phyloP scores from a whole-genome alignment of 2,329 filamentous ascomycete genomes.

The Karstenula rhodostoma region DNA sequence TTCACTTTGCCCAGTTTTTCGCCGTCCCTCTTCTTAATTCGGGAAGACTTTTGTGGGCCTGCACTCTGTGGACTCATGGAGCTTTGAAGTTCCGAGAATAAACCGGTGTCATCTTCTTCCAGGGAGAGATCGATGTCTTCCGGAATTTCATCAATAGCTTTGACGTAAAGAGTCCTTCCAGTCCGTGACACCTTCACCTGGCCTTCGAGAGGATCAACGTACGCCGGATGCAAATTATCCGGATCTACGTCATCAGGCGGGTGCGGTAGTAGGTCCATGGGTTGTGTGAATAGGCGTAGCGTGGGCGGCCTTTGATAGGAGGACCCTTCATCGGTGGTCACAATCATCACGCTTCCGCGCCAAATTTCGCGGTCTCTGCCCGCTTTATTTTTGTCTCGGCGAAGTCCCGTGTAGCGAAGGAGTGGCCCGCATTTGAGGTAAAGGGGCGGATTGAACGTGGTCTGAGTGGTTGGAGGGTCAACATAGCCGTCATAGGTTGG shows the following conservation, averaged over 20 bases:
- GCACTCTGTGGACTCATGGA: conserved; percentile 54
- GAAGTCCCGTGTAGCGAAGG: conserved; percentile 86
- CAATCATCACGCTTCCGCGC: conserved; percentile 95
- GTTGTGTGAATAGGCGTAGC: conserved; percentile 85
- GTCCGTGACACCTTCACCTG: conserved; percentile 85
- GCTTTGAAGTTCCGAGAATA: conserved; percentile 76
- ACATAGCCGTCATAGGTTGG: conserved; percentile 72
- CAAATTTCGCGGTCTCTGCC: conserved; percentile 76
- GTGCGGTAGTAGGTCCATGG: conserved; percentile 80
- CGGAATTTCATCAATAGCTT: conserved; percentile 85
- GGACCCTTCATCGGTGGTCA: conserved; percentile 84
- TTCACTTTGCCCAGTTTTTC: conserved; percentile 83
- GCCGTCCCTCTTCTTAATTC: conserved; percentile 70
- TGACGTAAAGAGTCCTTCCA: conserved; percentile 86
- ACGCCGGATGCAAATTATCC: conserved; percentile 74
- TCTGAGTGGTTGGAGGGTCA: conserved; percentile 69
- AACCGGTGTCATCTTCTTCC: conserved; percentile 79
- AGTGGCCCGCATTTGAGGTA: conserved; percentile 91
- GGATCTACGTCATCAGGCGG: conserved; percentile 74
- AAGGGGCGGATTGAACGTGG: conserved; percentile 81
- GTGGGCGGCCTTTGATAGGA: conserved; percentile 81
- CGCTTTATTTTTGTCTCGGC: conserved; percentile 61
- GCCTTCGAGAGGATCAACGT: conserved; percentile 88
- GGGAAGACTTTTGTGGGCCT: conserved; percentile 50
- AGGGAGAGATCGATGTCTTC: conserved; percentile 80